These are phyloP conservation scores for Microbotryum violaceum DNA, from an alignment of 1,284 basidiomycete genomes.

Conservation along the genomic window DNA sequence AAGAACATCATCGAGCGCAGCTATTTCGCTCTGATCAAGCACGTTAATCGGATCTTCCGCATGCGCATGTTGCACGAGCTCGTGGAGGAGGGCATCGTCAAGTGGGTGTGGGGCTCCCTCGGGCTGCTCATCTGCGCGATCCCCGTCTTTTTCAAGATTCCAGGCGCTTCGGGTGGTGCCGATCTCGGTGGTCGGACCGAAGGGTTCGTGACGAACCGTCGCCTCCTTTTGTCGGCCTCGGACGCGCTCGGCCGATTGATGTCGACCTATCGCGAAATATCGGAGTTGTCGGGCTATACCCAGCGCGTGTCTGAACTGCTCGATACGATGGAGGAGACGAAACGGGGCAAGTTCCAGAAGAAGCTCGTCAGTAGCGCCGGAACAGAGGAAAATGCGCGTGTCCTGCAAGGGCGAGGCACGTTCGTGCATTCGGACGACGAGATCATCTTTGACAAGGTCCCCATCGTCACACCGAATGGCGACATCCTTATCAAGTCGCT, in stretches of 20 bases:
- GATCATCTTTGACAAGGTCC: conserved; percentile 85
- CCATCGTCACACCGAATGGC: conserved; percentile 92
- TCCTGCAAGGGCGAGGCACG: conserved; percentile 69
- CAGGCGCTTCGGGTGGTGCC: conserved; percentile 49
- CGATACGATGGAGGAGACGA: conserved; percentile 84
- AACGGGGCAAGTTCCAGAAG: conserved; percentile 79
- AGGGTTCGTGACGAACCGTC: conserved; percentile 74
- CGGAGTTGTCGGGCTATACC: conserved; percentile 93
- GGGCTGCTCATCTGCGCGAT: conserved; percentile 91
- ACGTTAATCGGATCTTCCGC: conserved; percentile 74
- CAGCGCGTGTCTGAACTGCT: conserved; percentile 80
- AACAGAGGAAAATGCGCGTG: conserved; percentile 66
- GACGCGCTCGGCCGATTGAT: conserved; percentile 61
- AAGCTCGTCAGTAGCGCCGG: conserved; percentile 62
- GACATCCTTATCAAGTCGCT: conserved; percentile 71
- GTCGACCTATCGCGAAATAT: conserved; percentile 84
- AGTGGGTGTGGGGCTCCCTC: conserved; percentile 55
- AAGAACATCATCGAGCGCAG: conserved; percentile 82
- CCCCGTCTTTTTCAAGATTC: conserved; percentile 84
- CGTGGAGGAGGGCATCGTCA: conserved; percentile 89
- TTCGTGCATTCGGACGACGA: conserved; percentile 70
- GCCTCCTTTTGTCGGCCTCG: conserved; percentile 63
- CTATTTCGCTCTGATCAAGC: conserved; percentile 79
- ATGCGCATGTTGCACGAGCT: conserved; percentile 85
- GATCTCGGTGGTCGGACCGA: conserved; percentile 81